Conservation (phyloP, 805 yeast genomes). For the Naumovozyma castellii region DNA sequence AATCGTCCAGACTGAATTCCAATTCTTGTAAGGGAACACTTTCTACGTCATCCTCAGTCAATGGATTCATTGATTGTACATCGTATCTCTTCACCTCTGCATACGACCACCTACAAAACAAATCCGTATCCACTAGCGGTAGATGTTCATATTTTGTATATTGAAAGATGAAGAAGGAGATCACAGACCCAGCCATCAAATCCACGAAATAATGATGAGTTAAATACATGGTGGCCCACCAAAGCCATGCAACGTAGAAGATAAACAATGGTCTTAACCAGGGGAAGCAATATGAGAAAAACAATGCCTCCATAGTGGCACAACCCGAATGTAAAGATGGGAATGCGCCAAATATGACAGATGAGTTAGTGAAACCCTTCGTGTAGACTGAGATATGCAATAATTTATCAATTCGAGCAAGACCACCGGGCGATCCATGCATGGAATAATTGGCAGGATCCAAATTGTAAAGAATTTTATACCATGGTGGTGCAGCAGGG, state of each 20-base stretch:
- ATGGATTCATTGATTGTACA: constrained; percentile 30
- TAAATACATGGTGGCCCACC: constrained; percentile 98
- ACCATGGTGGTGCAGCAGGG: constrained; percentile 98
- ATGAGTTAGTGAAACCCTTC: constrained; percentile 71
- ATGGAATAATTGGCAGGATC: constrained; percentile 84
- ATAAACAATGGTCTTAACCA: constrained; percentile 53
- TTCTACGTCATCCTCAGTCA: constrained; percentile 26
- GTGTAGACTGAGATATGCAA: constrained; percentile 79
- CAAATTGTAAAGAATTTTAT: constrained; percentile 71
- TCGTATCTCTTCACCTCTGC: constrained; percentile 31
- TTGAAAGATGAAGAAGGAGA: constrained; percentile 63
- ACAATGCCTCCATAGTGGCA: constrained; percentile 86
- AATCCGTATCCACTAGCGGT: constrained; percentile 45
- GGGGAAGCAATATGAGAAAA: constrained; percentile 77
- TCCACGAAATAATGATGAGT: constrained; percentile 95
- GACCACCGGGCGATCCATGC: constrained; percentile 92
- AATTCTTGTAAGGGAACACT: constrained; percentile 19
- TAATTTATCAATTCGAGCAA: constrained; percentile 72
- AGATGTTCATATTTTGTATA: constrained; percentile 57
- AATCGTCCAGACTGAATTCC: constrained; percentile 1
- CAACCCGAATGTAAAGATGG: constrained; percentile 90
- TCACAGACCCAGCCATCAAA: constrained; percentile 77
- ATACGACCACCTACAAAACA: constrained; percentile 65
- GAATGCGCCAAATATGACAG: constrained; percentile 86
- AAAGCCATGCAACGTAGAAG: constrained; percentile 75